Base-by-base conservation (phyloP, 306 rosid genomes). In the Glycine tomentella region DNA sequence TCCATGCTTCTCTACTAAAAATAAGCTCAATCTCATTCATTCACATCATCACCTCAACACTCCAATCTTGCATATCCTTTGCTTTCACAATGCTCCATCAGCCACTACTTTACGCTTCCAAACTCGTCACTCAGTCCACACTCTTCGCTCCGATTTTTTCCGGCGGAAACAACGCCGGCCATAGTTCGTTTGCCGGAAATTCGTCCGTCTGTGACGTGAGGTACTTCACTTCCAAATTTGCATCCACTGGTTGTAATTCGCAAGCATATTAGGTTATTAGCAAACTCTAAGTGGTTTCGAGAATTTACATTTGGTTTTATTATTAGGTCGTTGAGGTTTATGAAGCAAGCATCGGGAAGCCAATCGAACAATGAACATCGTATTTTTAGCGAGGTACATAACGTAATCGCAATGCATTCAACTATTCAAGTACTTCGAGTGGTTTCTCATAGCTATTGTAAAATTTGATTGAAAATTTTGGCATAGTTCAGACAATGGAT, bases 401-500 rank as follows among this genome's bases (percentile, higher is more conserved):
- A 66, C 67, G 31, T 67, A 76, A 48, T 46, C n/a, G 11, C 31
- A 44, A 61, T 68, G 82, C 73, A 17, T 12, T 79, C 20, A 40
- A 59, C 67, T 77, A 25, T 25, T 25, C 31, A 1, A 25, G 31
- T 25, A 34, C 62, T 55, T 52, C 45, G 9, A 33, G 48, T 69
- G 59, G 69, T 14, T 44, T 72, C 13, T 79, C 63, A 48, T 53
- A 8, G 34, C 46, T 82, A 14, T 53, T 75, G 65, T 82, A 64
- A 74, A 74, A 53, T 79, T 79, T 87, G 79, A 64, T 66, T 81
- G 74, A 52, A 71, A n/a, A 4, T 90, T 90, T 90, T 89, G 79
- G 91, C 92, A 13, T 93, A 75, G 87, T 88, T 87, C 84, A 95
- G 99, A 72, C 82, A 83, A 77, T 78, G 87, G 87, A 88, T 49